A percentile compares a stretch with the other conserved stretches of the same genome.
Conservation (phyloP, 2,329 filamentous ascomycete species). For the Penicillium sp. region DNA sequence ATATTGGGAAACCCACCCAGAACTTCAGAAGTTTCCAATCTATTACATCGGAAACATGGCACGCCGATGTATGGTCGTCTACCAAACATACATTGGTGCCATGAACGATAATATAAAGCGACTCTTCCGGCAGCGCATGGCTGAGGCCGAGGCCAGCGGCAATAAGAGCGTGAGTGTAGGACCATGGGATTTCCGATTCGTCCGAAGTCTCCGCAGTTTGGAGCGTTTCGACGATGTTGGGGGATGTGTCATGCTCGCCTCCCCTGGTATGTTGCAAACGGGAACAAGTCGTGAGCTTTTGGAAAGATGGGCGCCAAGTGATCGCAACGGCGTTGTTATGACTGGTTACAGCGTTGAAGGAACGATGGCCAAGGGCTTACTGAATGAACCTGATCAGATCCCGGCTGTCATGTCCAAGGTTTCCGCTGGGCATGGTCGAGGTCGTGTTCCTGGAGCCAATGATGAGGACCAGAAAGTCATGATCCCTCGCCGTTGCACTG, state of each 20-base stretch:
- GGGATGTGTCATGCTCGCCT: conserved; percentile 94
- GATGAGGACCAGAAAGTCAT: conserved; percentile 80
- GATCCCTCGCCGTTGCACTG: conserved; percentile 87
- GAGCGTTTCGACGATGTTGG: conserved; percentile 96
- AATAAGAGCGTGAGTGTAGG: conserved; percentile 68
- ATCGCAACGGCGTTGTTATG: conserved; percentile 97
- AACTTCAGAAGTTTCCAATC: conserved; percentile 87
- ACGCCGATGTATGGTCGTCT: conserved; percentile 96
- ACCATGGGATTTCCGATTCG: conserved; percentile 96
- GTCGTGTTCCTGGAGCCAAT: conserved; percentile 60
- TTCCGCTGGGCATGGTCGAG: conserved; percentile 53
- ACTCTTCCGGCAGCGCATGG: conserved; percentile 89
- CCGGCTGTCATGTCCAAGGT: conserved; percentile 83
- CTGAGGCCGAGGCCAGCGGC: conserved; percentile 78
- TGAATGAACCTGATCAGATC: conserved; percentile 93
- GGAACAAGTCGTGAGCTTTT: conserved; percentile 90
- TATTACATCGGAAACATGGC: conserved; percentile 97
- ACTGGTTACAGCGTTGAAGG: conserved; percentile 98
- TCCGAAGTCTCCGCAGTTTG: conserved; percentile 85
- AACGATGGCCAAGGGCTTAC: conserved; percentile 94
- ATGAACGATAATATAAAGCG: conserved; percentile 99
- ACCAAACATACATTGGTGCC: conserved; percentile 94
- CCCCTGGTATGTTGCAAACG: conserved; percentile 96
- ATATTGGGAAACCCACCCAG: conserved; percentile 87
- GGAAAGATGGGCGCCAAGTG: conserved; percentile 92